Evolutionary conservation across 2,329 filamentous ascomycete genomes (phyloP).

Genomic region (Coleophoma crateriformis): DNA sequence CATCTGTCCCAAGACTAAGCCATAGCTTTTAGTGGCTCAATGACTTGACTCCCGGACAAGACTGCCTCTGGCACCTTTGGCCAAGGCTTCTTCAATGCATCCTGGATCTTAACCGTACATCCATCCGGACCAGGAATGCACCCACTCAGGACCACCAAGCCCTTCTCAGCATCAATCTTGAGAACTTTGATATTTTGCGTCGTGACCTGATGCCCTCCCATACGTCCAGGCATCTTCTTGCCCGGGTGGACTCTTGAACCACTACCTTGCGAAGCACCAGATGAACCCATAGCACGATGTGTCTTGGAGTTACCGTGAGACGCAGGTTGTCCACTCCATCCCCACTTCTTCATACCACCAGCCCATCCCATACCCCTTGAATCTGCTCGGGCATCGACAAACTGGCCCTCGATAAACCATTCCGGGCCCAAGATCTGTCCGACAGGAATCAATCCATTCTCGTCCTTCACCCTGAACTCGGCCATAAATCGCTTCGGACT

Average conservation of each 20-base stretch:
- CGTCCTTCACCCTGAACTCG: conserved; percentile 80
- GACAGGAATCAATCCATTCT: conserved; percentile 67
- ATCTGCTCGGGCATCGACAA: conserved; percentile 76
- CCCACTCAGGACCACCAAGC: conserved; percentile 83
- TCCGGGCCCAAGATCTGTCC: conserved; percentile 75
- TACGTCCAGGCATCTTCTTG: conserved; percentile 96
- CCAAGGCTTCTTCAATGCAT: conserved; percentile 85
- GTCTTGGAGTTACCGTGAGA: conserved; percentile 94
- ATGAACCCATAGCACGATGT: conserved; percentile 86
- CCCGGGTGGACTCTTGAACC: conserved; percentile 90
- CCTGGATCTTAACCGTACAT: conserved; percentile 77
- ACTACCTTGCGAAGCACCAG: conserved; percentile 83
- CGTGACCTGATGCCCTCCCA: conserved; percentile 86
- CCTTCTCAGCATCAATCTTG: conserved; percentile 80
- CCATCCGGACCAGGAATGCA: conserved; percentile 85
- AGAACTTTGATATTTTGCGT: conserved; percentile 88
- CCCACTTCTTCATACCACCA: conserved; percentile 96
- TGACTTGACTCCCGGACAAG: conserved; percentile 28
- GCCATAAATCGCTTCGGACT: conserved; percentile 77
- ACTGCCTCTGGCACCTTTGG: conserved; percentile 48
- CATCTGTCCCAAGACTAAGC: conserved; percentile 13
- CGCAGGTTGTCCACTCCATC: conserved; percentile 81
- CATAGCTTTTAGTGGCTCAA: conserved; percentile 39
- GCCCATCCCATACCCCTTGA: conserved; percentile 89
- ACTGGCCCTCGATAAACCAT: conserved; percentile 89